These are phyloP conservation scores for Toxoplasma gondii DNA, from an alignment of 169 alveolate species.

Conservation along the genomic window DNA sequence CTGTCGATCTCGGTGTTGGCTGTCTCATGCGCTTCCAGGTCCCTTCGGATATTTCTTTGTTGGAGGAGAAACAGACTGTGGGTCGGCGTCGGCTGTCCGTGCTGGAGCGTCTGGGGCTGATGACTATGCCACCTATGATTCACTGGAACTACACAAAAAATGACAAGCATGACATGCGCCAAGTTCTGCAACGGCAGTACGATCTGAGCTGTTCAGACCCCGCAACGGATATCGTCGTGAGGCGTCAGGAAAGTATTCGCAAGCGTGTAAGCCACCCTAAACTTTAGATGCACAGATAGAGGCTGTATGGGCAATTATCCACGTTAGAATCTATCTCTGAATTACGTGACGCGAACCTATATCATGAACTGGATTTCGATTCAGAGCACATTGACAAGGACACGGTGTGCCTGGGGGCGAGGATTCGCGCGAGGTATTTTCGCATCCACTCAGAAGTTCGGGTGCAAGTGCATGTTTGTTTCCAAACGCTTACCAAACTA, in stretches of 20 bases:
- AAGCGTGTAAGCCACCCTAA: constrained; percentile 26
- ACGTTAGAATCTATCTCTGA: too few species aligned
- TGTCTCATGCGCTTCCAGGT: too few species aligned
- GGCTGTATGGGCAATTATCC: too few species aligned
- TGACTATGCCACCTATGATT: constrained; percentile 35
- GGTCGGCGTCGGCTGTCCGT: constrained; percentile 51
- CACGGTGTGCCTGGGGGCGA: too few species aligned
- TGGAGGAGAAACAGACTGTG: constrained; percentile 64
- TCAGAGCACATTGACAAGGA: too few species aligned
- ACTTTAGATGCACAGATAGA: background rate
- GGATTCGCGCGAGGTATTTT: too few species aligned
- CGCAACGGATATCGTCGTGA: constrained; percentile 56
- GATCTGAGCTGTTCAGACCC: constrained; percentile 45
- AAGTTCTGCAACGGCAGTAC: constrained; percentile 51
- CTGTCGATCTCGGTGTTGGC: too few species aligned
- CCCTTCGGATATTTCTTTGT: constrained; percentile 69
- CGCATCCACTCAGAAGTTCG: too few species aligned
- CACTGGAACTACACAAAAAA: constrained; percentile 48
- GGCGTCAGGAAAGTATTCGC: constrained; percentile 67
- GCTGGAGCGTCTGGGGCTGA: constrained; percentile 60
- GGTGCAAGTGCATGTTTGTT: too few species aligned
- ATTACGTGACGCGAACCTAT: too few species aligned
- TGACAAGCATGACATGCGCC: constrained; percentile 54
- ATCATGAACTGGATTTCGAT: too few species aligned
- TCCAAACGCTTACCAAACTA: too few species aligned